Percentiles rank a stretch among this genome's conserved stretches.
Evolutionary conservation across 2,329 filamentous ascomycete species (phyloP).

Genomic region (Alternaria panax): DNA sequence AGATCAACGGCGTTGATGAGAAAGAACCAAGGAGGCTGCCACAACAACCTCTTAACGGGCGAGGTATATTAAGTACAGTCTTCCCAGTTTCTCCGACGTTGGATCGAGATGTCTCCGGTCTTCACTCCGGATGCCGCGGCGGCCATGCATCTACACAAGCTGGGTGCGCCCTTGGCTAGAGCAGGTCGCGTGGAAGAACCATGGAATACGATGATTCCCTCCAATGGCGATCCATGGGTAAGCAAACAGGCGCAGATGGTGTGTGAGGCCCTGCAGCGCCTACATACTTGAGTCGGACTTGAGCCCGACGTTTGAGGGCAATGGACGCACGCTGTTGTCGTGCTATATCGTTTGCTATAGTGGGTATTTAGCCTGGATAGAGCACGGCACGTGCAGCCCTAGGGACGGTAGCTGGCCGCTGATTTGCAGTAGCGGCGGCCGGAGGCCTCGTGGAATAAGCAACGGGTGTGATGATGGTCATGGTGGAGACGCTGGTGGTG

Average conservation of each 20-base stretch:
- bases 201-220: neutral
- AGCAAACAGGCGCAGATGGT: neutral
- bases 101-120: neutral
- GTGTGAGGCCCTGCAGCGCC: neutral
- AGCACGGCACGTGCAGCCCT: neutral
- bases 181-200: neutral
- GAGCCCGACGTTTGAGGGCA: conserved; percentile 4
- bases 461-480: neutral
- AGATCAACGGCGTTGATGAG: neutral
- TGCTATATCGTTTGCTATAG: conserved; percentile 4
- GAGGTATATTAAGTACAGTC: neutral
- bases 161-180: neutral
- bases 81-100: neutral
- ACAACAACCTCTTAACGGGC: neutral
- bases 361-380: conserved; percentile 10
- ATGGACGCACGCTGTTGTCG: neutral
- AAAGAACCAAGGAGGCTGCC: neutral
- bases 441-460: neutral
- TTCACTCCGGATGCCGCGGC: neutral
- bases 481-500: neutral
- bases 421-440: neutral
- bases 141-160: neutral
- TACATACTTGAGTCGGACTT: neutral
- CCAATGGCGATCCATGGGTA: neutral
- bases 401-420: neutral